Evolutionary conservation across 345 rosid genomes (phyloP).

Genomic region (Dovyalis caffra): DNA sequence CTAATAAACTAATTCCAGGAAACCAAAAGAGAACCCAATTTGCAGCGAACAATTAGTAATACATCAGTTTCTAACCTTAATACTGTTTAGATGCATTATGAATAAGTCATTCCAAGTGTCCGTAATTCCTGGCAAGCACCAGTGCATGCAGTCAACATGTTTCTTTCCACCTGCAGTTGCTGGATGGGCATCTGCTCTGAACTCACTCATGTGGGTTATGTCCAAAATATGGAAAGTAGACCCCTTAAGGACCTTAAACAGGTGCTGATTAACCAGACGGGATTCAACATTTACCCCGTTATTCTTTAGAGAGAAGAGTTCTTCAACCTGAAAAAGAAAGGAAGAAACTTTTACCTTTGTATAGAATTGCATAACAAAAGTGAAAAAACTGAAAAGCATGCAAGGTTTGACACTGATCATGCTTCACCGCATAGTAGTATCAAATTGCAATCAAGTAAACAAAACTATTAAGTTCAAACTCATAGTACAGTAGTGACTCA

Average conservation of each 20-base stretch:
- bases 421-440: neutral
- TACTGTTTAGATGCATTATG: conserved; percentile 29
- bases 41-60: neutral
- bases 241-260: conserved; percentile 45
- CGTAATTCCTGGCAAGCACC: conserved; percentile 92
- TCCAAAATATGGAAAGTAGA: conserved; percentile 66
- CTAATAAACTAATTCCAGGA: too few relatives aligned
- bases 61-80: conserved; percentile 26
- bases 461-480: neutral
- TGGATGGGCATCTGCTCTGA: conserved; percentile 94
- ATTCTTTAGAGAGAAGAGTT: conserved; percentile 57
- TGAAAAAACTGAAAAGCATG: neutral
- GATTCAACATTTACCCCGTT: conserved; percentile 78
- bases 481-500: conserved; percentile 34
- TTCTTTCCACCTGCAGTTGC: conserved; percentile 79
- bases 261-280: conserved; percentile 65
- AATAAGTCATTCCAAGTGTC: conserved; percentile 88
- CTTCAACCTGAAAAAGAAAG: conserved; percentile 52
- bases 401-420: neutral
- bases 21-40: neutral
- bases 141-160: conserved; percentile 92
- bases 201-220: conserved; percentile 79
- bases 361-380: neutral
- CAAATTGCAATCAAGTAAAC: neutral
- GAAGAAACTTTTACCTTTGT: neutral